Percentiles rank a stretch among this genome's conserved stretches.
Conservation (phyloP, 192 early-diverging fungal species). For the Ambispora gerdemannii region DNA sequence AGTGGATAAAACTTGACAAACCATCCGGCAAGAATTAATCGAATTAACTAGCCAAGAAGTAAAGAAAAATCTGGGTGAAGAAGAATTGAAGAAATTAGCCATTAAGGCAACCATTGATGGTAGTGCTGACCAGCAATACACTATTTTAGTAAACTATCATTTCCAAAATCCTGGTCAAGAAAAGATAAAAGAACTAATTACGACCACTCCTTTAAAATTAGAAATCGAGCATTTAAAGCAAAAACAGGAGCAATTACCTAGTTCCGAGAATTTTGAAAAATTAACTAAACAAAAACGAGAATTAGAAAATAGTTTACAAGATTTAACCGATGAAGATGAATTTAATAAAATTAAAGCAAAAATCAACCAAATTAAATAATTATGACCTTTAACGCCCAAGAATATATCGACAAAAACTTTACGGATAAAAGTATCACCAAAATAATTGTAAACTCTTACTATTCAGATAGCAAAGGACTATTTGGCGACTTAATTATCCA, state of each 20-base stretch:
- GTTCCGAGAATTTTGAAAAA: constrained; percentile 2
- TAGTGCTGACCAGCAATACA: constrained; percentile 6
- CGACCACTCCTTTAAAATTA: constrained; percentile 12
- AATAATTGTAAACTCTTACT: neutral
- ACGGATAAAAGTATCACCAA: too few species aligned
- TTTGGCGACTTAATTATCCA: neutral
- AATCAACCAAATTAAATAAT: constrained; percentile 17
- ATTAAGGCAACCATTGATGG: neutral
- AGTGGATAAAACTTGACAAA: neutral
- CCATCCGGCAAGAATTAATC: neutral
- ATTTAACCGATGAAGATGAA: constrained; percentile 1
- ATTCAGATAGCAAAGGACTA: neutral
- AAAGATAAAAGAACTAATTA: constrained; percentile 14
- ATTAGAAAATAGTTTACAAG: neutral
- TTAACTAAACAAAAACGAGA: neutral
- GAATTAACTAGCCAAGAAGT: constrained; percentile 11
- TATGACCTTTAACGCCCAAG: constrained; percentile 8
- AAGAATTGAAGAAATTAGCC: constrained; percentile 11
- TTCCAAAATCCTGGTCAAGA: neutral
- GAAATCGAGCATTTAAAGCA: constrained; percentile 3
- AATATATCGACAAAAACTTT: neutral
- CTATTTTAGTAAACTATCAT: constrained; percentile 16
- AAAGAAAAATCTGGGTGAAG: constrained; percentile 13
- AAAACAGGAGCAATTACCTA: constrained; percentile 10
- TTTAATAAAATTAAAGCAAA: neutral